These are phyloP conservation scores for Penicillium sp. DNA, from an alignment of 2,329 filamentous ascomycete species.

Conservation along the genomic window DNA sequence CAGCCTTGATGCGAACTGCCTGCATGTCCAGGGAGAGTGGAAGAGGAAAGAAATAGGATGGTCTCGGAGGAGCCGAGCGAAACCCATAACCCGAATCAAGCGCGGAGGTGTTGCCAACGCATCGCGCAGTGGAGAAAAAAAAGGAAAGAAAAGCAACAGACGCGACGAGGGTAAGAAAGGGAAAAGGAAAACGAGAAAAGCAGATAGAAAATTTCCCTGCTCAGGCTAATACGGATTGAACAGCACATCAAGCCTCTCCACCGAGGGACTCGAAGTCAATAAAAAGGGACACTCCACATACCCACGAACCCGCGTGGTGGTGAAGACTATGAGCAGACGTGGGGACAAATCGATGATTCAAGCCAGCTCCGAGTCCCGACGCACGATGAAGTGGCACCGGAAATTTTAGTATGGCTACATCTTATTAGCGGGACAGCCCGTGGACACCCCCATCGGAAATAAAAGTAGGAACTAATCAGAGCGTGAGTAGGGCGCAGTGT, in stretches of 20 bases:
- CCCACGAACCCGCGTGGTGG: neutral
- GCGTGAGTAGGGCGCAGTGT: no score
- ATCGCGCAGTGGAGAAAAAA: neutral
- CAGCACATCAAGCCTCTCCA: neutral
- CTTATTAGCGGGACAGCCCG: neutral
- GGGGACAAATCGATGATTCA: neutral
- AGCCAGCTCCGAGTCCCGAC: neutral
- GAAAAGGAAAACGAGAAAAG: neutral
- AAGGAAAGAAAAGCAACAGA: neutral
- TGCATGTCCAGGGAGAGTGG: neutral
- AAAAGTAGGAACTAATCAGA: neutral
- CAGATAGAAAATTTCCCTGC: neutral
- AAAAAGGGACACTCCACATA: neutral
- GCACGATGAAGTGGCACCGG: conserved; percentile 4
- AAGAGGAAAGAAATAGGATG: neutral
- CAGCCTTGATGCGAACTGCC: neutral
- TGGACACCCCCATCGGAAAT: neutral
- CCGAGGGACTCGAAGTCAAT: neutral
- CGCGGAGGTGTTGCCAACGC: neutral
- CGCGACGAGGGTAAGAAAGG: neutral
- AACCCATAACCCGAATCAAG: neutral
- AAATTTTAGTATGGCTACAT: neutral
- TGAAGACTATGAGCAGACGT: neutral
- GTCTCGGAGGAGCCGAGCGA: neutral
- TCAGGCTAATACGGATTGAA: neutral